Conservation (phyloP, 2,329 filamentous ascomycete species). For the Fusarium sp. region DNA sequence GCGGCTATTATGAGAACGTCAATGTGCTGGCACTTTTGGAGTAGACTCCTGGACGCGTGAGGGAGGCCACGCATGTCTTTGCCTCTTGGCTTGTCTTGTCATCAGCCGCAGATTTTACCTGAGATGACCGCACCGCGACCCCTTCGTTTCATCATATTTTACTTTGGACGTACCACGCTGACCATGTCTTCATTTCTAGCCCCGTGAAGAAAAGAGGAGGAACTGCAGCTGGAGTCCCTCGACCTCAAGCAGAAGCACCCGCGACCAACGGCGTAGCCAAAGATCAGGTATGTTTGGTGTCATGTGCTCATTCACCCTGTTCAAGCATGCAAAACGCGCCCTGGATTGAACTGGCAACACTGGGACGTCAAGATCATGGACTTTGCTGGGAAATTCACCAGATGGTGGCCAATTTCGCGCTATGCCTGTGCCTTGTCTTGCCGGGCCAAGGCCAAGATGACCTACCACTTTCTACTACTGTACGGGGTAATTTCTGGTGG, state of each 20-base stretch:
- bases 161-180: constrained; percentile 25
- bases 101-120: background rate
- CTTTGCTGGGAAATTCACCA: constrained; percentile 13
- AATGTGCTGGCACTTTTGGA: background rate
- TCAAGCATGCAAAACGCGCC: background rate
- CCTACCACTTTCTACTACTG: constrained; percentile 25
- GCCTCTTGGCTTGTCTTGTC: constrained; percentile 14
- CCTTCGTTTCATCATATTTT: background rate
- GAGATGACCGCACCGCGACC: background rate
- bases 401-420: constrained; percentile 35
- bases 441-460: constrained; percentile 2
- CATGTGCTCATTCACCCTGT: background rate
- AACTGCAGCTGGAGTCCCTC: constrained; percentile 75
- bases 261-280: constrained; percentile 64
- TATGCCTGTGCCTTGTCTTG: constrained; percentile 15
- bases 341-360: background rate
- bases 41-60: constrained; percentile 15
- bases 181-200: constrained; percentile 56
- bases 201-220: constrained; percentile 78
- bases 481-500: constrained; percentile 40
- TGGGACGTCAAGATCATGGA: constrained; percentile 1
- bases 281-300: constrained; percentile 60
- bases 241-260: constrained; percentile 72
- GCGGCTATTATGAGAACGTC: background rate
- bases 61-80: constrained; percentile 26